Conservation (phyloP, 768 basidiomycete genomes). For the Pleurotus eryngii region DNA sequence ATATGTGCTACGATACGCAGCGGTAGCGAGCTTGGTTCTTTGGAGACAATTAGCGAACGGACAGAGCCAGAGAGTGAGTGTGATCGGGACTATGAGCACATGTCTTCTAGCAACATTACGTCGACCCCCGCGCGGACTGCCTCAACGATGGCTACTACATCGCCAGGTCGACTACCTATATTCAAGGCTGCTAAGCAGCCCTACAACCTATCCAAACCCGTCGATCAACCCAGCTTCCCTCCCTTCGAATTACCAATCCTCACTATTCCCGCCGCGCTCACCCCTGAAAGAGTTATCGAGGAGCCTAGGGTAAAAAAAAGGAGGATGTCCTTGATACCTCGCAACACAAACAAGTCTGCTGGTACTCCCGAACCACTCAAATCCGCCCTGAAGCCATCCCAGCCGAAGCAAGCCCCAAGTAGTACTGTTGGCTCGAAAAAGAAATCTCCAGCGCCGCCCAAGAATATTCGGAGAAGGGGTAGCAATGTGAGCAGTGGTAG, state of each 20-base stretch:
- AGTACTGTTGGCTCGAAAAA: background rate
- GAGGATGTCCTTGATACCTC: conserved; percentile 1
- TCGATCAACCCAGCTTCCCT: background rate
- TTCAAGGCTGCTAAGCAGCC: background rate
- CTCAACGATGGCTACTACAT: background rate
- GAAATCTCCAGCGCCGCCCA: no score
- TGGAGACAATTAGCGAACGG: conserved; percentile 6
- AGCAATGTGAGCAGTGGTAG: background rate
- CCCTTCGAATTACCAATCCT: background rate
- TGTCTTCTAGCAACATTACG: background rate
- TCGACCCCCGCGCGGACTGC: background rate
- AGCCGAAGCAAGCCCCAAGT: background rate
- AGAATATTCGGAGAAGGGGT: background rate
- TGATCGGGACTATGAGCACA: background rate
- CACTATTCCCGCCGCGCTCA: background rate
- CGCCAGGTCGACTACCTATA: background rate
- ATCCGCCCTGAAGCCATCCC: background rate
- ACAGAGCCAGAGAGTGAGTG: conserved; percentile 3
- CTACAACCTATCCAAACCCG: background rate
- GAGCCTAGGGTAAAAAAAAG: background rate
- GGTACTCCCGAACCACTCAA: background rate
- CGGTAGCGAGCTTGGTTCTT: conserved; percentile 1
- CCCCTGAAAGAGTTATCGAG: background rate
- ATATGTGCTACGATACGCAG: background rate
- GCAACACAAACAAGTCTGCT: background rate